Evolutionary conservation across 768 basidiomycete genomes (phyloP).

Genomic region (Pholiota microspora): DNA sequence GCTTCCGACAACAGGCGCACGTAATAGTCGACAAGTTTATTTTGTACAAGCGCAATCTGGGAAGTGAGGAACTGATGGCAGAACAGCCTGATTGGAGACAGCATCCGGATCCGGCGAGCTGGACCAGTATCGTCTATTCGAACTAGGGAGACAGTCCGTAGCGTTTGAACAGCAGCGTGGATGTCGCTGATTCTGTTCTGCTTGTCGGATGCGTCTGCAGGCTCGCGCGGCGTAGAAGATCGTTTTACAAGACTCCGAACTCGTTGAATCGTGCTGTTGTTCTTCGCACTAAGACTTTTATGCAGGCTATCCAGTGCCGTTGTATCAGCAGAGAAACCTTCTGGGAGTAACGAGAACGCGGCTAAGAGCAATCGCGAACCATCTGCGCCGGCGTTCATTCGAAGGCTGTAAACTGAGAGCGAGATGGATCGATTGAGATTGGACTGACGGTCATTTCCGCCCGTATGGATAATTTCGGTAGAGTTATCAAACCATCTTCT

Average conservation of each 20-base stretch:
- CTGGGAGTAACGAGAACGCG: conserved; percentile 27
- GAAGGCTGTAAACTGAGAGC: conserved; percentile 28
- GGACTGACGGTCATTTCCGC: conserved; percentile 25
- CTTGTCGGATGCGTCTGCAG: not conserved
- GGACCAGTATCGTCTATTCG: not conserved
- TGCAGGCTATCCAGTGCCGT: not conserved
- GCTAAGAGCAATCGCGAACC: conserved; percentile 23
- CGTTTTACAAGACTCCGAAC: no score
- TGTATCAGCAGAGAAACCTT: conserved; percentile 12
- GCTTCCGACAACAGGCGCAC: not conserved
- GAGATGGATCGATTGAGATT: conserved; percentile 28
- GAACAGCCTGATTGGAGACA: not conserved
- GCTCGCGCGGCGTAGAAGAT: no score
- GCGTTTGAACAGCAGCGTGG: not conserved
- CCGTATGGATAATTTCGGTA: conserved; percentile 26
- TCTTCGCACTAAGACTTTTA: no score
- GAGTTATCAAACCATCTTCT: conserved; percentile 28
- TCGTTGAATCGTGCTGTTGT: no score
- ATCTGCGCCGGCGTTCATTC: conserved; percentile 25
- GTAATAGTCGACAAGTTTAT: not conserved
- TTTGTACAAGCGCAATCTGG: not conserved
- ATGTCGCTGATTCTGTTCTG: not conserved
- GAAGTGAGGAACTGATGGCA: not conserved
- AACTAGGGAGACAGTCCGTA: not conserved
- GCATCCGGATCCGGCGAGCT: not conserved